Conservation (phyloP, 306 rosid species). For the Castanea crenata region DNA sequence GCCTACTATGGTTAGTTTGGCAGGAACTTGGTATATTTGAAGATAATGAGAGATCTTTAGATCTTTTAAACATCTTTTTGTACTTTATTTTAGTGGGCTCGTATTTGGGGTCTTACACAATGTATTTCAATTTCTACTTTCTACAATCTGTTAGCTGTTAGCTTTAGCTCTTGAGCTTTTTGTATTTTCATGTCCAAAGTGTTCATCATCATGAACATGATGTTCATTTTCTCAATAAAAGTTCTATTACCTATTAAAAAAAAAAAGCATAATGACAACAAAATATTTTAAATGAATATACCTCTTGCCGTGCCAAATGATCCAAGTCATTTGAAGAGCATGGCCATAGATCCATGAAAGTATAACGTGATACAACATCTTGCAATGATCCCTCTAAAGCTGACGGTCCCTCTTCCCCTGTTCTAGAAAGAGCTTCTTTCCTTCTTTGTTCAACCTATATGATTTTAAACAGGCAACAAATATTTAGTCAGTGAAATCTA, state of each 20-base stretch:
- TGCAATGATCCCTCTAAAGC: conserved; percentile 67
- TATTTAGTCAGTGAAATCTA: not conserved
- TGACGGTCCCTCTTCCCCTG: conserved; percentile 63
- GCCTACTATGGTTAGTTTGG: too few species aligned
- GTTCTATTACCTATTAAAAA: not conserved
- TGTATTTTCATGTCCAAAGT: too few species aligned
- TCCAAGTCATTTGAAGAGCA: conserved; percentile 82
- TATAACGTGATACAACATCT: conserved; percentile 87
- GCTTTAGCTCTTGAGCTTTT: too few species aligned
- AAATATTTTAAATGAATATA: conserved; percentile 22
- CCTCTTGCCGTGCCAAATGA: conserved; percentile 83
- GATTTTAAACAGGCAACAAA: not conserved
- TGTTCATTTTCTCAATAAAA: too few species aligned
- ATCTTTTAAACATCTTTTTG: too few species aligned
- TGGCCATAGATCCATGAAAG: conserved; percentile 97
- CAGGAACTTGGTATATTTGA: too few species aligned
- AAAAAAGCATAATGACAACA: not conserved
- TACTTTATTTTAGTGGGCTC: too few species aligned
- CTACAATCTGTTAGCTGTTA: too few species aligned
- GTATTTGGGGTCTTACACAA: too few species aligned
- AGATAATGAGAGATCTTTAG: too few species aligned
- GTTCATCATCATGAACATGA: too few species aligned
- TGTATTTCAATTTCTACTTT: too few species aligned
- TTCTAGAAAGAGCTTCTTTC: conserved; percentile 77
- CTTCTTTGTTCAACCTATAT: conserved; percentile 83